Conservation (phyloP, 495 filamentous ascomycete species). For the Xylaria longipes region DNA sequence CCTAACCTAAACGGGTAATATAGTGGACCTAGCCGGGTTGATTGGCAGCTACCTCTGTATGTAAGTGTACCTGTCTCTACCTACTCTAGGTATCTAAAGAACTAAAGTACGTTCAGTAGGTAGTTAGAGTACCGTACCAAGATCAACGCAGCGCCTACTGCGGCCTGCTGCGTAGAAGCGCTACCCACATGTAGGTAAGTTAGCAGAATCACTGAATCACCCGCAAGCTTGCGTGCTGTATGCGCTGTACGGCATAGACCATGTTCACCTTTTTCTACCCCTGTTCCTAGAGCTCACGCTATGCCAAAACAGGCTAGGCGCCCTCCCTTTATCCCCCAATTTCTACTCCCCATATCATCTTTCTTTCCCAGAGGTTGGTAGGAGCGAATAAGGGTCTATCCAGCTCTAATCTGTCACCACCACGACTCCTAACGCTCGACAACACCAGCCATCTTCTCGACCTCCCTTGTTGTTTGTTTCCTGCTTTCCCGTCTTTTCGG, state of each 20-base stretch:
- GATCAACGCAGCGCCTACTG: not conserved
- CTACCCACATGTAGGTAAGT: not conserved
- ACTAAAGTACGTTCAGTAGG: not conserved
- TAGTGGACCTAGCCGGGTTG: not conserved
- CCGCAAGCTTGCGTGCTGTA: not conserved
- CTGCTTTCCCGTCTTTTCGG: slow-evolving; percentile 12
- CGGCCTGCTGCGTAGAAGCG: not conserved
- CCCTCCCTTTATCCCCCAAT: slow-evolving; percentile 40
- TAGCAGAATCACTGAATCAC: not conserved
- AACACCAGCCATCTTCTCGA: slow-evolving; percentile 27
- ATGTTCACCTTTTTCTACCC: slow-evolving; percentile 18
- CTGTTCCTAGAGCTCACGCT: slow-evolving; percentile 25
- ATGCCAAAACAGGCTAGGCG: slow-evolving; percentile 34
- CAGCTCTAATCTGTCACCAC: slow-evolving; percentile 29
- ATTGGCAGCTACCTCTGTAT: not conserved
- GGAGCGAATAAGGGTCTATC: slow-evolving; percentile 32
- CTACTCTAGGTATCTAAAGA: not conserved
- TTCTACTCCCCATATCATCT: slow-evolving; percentile 31
- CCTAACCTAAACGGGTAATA: not conserved
- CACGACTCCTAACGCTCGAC: slow-evolving; percentile 22
- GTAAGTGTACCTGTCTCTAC: not conserved
- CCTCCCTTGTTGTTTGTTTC: slow-evolving; percentile 25
- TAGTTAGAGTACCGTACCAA: not conserved
- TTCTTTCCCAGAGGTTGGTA: slow-evolving; percentile 32
- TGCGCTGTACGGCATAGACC: slow-evolving; percentile 12